A percentile compares a stretch with the other conserved stretches of the same genome.
Conservation (phyloP, 2,329 filamentous ascomycete species). For the Hymenoscyphus infarciens region DNA sequence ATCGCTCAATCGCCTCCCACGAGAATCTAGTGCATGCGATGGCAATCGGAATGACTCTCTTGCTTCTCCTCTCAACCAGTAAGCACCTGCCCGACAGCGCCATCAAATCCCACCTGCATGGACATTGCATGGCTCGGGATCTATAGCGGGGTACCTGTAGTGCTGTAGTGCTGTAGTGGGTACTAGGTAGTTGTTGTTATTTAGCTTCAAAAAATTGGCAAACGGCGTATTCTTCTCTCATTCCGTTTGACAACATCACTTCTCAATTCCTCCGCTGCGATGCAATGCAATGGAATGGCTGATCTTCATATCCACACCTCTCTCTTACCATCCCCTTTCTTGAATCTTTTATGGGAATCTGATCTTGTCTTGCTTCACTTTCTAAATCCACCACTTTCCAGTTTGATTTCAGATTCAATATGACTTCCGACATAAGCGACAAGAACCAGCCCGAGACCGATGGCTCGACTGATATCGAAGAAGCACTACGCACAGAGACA, state of each 20-base stretch:
- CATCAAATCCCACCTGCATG: constrained; percentile 1
- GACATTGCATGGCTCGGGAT: neutral
- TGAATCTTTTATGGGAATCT: neutral
- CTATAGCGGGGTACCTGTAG: too few species aligned
- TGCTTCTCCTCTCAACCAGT: too few species aligned
- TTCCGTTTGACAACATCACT: constrained; percentile 3
- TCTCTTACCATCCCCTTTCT: neutral
- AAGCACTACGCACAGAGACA: constrained; percentile 19
- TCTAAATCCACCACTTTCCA: neutral
- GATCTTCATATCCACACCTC: neutral
- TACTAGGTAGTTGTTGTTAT: neutral
- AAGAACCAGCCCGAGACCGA: neutral
- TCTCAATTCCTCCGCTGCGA: neutral
- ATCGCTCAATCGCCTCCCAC: neutral
- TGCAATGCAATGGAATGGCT: neutral
- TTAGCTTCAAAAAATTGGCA: neutral
- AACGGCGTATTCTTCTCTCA: neutral
- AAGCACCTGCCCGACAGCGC: neutral
- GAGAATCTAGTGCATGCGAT: neutral
- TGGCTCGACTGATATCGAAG: constrained; percentile 10
- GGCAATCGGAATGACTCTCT: neutral
- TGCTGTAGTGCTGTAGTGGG: too few species aligned
- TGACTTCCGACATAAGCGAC: neutral
- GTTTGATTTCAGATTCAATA: neutral
- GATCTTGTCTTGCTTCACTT: constrained; percentile 3